A percentile compares a stretch with the other conserved stretches of the same genome.
These are phyloP conservation scores for Dichotomopilus funicola DNA, from an alignment of 2,329 filamentous ascomycete species.

Conservation along the genomic window DNA sequence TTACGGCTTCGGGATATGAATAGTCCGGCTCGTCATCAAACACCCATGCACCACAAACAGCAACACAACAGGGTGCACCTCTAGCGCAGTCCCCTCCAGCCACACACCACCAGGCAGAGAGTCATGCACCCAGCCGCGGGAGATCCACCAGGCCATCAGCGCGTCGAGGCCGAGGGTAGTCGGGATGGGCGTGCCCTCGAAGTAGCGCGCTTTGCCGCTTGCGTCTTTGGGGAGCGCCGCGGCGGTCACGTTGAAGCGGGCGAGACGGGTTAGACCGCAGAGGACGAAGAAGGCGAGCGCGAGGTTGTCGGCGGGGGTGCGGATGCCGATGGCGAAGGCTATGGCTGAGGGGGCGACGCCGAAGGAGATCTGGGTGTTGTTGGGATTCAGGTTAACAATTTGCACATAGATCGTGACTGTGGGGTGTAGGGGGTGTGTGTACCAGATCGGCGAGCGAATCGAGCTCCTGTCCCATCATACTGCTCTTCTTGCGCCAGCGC, in stretches of 20 bases:
- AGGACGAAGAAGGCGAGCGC: conserved; percentile 83
- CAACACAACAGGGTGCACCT: conserved; percentile 76
- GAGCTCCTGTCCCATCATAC: conserved; percentile 94
- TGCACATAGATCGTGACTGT: not conserved
- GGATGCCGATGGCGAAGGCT: conserved; percentile 83
- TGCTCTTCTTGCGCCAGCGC: conserved; percentile 93
- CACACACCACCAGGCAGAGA: conserved; percentile 70
- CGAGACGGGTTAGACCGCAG: conserved; percentile 85
- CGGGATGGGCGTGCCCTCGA: conserved; percentile 94
- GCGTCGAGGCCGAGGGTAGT: conserved; percentile 76
- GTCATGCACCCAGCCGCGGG: conserved; percentile 70
- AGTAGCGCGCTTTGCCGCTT: conserved; percentile 86
- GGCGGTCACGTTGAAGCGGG: conserved; percentile 96
- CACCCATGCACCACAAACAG: conserved; percentile 86
- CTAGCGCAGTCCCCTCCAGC: conserved; percentile 60
- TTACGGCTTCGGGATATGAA: conserved; percentile 87
- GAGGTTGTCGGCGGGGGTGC: conserved; percentile 76
- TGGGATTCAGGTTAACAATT: not conserved
- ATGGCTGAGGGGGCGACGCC: conserved; percentile 82
- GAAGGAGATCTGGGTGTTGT: conserved; percentile 72
- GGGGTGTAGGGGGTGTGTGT: conserved; percentile 29
- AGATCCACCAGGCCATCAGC: conserved; percentile 86
- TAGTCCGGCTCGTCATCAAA: conserved; percentile 89
- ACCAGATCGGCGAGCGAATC: conserved; percentile 94
- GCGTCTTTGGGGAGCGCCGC: conserved; percentile 84